Conservation (phyloP, 805 yeast species). For the Scheffersomyces lignosus region DNA sequence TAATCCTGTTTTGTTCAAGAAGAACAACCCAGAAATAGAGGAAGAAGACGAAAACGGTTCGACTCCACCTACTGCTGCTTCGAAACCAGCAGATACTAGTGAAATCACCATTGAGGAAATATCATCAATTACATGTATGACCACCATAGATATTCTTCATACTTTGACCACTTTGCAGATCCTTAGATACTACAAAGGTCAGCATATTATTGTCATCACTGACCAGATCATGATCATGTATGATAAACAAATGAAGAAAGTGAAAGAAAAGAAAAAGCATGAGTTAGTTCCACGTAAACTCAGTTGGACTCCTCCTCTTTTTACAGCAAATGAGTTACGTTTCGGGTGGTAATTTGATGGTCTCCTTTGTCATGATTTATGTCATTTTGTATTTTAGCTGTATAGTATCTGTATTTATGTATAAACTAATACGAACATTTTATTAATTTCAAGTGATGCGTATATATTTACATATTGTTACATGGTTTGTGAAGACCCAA, state of each 20-base stretch:
- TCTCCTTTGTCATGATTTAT: not conserved
- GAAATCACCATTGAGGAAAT: slow-evolving; percentile 90
- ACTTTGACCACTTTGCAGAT: slow-evolving; percentile 90
- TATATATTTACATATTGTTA: too few relatives aligned
- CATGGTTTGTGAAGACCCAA: too few relatives aligned
- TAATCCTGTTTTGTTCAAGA: slow-evolving; percentile 36
- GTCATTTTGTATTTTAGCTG: not conserved
- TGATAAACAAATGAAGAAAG: slow-evolving; percentile 54
- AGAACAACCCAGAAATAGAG: slow-evolving; percentile 33
- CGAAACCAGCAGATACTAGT: slow-evolving; percentile 15
- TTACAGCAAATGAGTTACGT: slow-evolving; percentile 91
- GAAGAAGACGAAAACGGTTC: slow-evolving; percentile 15
- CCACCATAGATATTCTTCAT: slow-evolving; percentile 92
- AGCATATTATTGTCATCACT: slow-evolving; percentile 83
- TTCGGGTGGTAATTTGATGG: slow-evolving; percentile 89
- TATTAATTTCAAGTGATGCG: too few relatives aligned
- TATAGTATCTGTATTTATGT: too few relatives aligned
- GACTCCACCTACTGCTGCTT: slow-evolving; percentile 15
- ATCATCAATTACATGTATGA: slow-evolving; percentile 84
- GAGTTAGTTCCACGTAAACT: slow-evolving; percentile 70
- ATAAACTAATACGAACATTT: too few relatives aligned
- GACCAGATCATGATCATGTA: slow-evolving; percentile 78
- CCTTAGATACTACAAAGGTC: slow-evolving; percentile 91
- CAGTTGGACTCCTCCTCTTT: slow-evolving; percentile 93
- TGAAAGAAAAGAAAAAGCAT: slow-evolving; percentile 70